Base-by-base conservation (phyloP, 176 grass and related monocot genomes). In the Aechmea fasciata region DNA sequence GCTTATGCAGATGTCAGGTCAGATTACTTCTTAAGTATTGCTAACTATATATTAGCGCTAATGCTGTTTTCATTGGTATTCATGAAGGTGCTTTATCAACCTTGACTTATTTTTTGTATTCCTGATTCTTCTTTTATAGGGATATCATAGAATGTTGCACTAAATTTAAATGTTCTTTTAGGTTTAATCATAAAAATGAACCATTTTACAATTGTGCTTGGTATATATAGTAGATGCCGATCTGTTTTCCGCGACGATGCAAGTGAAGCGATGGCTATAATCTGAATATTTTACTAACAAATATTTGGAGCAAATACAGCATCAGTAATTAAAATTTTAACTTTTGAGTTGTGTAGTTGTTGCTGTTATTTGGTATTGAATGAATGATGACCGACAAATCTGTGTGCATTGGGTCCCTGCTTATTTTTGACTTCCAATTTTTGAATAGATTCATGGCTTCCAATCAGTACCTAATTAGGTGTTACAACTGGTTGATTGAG, bases 1-100 rank as follows among this genome's bases (percentile, higher is more conserved):
- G 94, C 89, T 79, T 99, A 83, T 82, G 89, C 89, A 64, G 87
- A 99, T 85, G 89, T 99, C 52, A 93, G 94, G 94, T 99, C 87
- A 13, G 71, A 68, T 77, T 61, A 70, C 33, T 9, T 7, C 41
- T 66, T 48, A 57, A 10, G 9, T 49, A 17, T 53, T 71, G 81
- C 76, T 18, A 78, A 52, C 49, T 78, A 52, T 47, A 47, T 41
- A 5, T 41, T 41, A 7, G 33, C 33, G 6, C 33, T 41, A 41
- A 41, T 41, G 33, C 33, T 41, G 33, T 41, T 41, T 41, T 41
- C 33, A 41, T 41, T 41, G 33, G 33, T 41, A 41, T 41, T 41
- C 33, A 41, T 41, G 0, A 41, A 41, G 4, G 1, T 17, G 54
- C 54, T 59, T 17, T 9, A 59, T 59, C 54, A 59, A 59, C 15